Conservation (phyloP, 257 asterid genomes). For the Leptodermis oblonga region DNA sequence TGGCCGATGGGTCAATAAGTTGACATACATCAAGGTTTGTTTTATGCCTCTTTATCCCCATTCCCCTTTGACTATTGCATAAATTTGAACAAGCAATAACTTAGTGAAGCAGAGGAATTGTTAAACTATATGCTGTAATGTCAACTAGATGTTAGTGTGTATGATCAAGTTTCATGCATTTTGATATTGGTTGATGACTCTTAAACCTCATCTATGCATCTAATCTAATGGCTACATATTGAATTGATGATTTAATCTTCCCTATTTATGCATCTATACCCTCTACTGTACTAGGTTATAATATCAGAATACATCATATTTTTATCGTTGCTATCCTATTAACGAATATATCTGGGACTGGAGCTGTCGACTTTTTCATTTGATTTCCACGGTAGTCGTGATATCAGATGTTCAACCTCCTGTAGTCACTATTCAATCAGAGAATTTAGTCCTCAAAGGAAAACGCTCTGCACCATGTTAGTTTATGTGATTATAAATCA, state of each 20-base stretch:
- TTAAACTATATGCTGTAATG: too few relatives aligned
- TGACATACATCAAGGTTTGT: slow-evolving; percentile 56
- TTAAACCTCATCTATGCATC: too few relatives aligned
- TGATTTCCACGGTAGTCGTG: slow-evolving; percentile 69
- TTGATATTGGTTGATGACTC: neutral
- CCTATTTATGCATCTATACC: slow-evolving; percentile 1
- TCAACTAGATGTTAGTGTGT: neutral
- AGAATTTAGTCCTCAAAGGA: too few relatives aligned
- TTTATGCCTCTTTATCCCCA: slow-evolving; percentile 10
- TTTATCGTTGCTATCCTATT: slow-evolving; percentile 46
- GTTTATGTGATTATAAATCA: too few relatives aligned
- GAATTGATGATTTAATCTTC: too few relatives aligned
- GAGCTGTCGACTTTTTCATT: slow-evolving; percentile 30
- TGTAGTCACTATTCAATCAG: too few relatives aligned
- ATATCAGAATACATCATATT: slow-evolving; percentile 29
- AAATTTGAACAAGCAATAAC: neutral
- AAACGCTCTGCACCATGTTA: too few relatives aligned
- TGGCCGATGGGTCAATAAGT: slow-evolving; percentile 63
- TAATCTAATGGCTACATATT: too few relatives aligned
- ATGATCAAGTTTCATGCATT: neutral
- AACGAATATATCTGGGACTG: slow-evolving; percentile 68
- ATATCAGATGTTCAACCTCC: slow-evolving; percentile 69
- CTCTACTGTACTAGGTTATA: slow-evolving; percentile 39
- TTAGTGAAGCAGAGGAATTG: neutral
- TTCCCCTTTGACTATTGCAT: neutral